Conservation (phyloP, 2,329 filamentous ascomycete genomes). For the Coniochaeta sp. region DNA sequence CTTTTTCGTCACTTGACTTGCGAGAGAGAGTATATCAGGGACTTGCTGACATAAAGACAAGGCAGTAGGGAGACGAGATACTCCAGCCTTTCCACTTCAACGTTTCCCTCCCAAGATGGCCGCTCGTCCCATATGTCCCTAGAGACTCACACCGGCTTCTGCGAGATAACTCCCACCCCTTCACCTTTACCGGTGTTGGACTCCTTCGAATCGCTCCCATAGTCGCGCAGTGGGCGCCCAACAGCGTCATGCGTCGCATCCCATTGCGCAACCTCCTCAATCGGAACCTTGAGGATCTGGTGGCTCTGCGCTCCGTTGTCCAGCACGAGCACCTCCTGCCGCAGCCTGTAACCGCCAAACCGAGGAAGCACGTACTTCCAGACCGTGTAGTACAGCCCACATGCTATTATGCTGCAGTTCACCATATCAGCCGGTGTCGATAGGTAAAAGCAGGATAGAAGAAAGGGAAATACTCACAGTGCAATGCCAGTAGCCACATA, state of each 20-base stretch:
- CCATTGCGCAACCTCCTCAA: slow-evolving; percentile 34
- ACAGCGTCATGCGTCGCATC: slow-evolving; percentile 27
- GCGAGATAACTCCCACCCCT: background rate
- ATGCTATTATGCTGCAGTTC: slow-evolving; percentile 25
- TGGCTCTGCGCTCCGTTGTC: slow-evolving; percentile 38
- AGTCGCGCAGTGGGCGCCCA: slow-evolving; percentile 10
- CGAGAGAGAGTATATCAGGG: no score
- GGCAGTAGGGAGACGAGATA: no score
- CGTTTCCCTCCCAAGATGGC: no score
- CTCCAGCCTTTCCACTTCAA: no score
- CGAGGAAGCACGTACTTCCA: slow-evolving; percentile 40
- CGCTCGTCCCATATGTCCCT: background rate
- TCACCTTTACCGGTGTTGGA: background rate
- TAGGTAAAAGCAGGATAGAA: no score
- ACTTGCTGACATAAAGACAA: no score
- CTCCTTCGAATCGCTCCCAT: slow-evolving; percentile 1
- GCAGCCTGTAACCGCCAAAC: slow-evolving; percentile 34
- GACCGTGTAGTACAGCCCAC: slow-evolving; percentile 39
- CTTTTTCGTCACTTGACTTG: no score
- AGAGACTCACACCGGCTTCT: background rate
- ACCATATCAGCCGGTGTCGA: no score
- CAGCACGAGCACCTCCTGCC: slow-evolving; percentile 37
- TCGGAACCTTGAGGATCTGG: slow-evolving; percentile 38
- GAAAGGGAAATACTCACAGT: no score
- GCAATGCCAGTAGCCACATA: slow-evolving; percentile 59